Conservation (phyloP, 495 filamentous ascomycete species). For the Penicillium longicatenatum region DNA sequence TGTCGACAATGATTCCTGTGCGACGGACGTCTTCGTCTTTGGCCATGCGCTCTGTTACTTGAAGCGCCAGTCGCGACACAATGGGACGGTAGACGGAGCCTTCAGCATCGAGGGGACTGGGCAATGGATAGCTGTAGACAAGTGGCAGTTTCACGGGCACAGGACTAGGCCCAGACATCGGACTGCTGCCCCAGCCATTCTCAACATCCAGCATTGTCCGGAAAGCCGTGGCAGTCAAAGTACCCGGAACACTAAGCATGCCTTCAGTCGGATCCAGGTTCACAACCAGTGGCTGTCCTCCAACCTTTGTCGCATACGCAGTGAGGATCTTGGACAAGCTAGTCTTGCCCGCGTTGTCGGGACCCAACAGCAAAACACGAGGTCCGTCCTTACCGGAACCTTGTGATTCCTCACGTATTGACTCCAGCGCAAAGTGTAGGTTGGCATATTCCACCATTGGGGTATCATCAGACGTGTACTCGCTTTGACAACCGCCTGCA, state of each 20-base stretch:
- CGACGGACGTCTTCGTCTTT: slow-evolving; percentile 70
- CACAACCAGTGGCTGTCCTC: slow-evolving; percentile 77
- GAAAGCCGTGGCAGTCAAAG: slow-evolving; percentile 79
- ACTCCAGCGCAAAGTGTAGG: slow-evolving; percentile 81
- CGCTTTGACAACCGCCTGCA: slow-evolving; percentile 60
- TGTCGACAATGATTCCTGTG: slow-evolving; percentile 85
- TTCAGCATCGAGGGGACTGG: slow-evolving; percentile 71
- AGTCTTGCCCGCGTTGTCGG: slow-evolving; percentile 82
- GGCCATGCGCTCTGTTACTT: slow-evolving; percentile 74
- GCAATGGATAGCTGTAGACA: slow-evolving; percentile 85
- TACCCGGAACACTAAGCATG: slow-evolving; percentile 82
- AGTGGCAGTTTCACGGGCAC: slow-evolving; percentile 89
- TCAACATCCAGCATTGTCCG: slow-evolving; percentile 84
- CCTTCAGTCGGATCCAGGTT: slow-evolving; percentile 87
- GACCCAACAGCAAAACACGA: slow-evolving; percentile 81
- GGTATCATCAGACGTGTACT: slow-evolving; percentile 83
- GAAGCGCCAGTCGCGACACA: slow-evolving; percentile 74
- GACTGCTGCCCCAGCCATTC: slow-evolving; percentile 88
- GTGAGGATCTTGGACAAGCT: slow-evolving; percentile 79
- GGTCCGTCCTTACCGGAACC: slow-evolving; percentile 63
- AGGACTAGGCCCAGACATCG: slow-evolving; percentile 83
- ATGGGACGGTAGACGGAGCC: slow-evolving; percentile 70
- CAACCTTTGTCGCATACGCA: slow-evolving; percentile 75
- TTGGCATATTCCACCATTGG: slow-evolving; percentile 83
- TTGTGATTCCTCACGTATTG: slow-evolving; percentile 56